Conservation (phyloP, 78 protist genomes). For the Salpingoeca rosetta region DNA sequence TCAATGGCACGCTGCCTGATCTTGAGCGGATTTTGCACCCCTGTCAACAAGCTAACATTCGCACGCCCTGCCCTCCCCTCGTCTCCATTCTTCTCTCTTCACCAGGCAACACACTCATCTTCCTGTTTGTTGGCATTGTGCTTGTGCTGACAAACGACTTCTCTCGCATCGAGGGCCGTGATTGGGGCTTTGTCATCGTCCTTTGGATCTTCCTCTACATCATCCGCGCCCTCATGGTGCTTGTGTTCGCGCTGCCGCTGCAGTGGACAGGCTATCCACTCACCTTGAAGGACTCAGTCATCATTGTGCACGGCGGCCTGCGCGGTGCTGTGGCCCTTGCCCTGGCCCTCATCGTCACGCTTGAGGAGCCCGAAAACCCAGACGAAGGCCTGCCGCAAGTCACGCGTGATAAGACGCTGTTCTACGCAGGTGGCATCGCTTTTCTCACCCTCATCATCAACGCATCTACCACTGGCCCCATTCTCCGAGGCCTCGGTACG, state of each 20-base stretch:
- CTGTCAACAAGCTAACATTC: no score
- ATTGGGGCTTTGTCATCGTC: neutral
- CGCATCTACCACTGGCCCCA: neutral
- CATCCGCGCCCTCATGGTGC: neutral
- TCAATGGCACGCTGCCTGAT: no score
- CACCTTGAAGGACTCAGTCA: neutral
- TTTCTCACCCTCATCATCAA: slow-evolving; percentile 31
- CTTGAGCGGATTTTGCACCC: no score
- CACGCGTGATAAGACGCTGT: neutral
- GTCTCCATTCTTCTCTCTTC: no score
- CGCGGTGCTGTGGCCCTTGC: slow-evolving; percentile 58
- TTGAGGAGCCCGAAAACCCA: neutral
- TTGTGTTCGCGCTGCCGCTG: neutral
- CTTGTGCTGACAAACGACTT: neutral
- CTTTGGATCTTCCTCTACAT: slow-evolving; percentile 17
- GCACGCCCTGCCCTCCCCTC: no score
- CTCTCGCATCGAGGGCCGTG: neutral
- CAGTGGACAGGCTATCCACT: slow-evolving; percentile 13
- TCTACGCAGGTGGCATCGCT: slow-evolving; percentile 23
- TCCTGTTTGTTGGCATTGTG: slow-evolving; percentile 27
- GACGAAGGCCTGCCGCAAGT: neutral
- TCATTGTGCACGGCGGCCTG: slow-evolving; percentile 37
- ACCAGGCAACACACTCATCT: slow-evolving; percentile 35
- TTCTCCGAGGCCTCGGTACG: neutral
- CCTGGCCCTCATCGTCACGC: slow-evolving; percentile 34